Evolutionary conservation across 106 monocot species (phyloP), one percentile per base, ranked within the genome.

Genomic region (Dendrobium nobile): DNA sequence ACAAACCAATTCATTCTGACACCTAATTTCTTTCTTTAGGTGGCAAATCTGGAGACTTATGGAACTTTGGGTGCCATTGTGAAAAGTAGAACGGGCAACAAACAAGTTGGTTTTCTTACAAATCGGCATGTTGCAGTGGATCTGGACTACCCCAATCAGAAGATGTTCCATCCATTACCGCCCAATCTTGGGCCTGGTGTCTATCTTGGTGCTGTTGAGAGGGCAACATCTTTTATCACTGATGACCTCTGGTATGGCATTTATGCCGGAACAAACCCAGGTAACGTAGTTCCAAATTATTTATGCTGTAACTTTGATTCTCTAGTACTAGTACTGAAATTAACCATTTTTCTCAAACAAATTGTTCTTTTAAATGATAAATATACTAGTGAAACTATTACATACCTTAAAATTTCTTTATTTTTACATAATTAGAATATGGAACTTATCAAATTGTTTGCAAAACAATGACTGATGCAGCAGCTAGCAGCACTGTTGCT

Each of bases 171-270:
- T 87, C 98, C 98, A 5, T 88, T 98, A 55, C 98, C 98, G 31
- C 95, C 98, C 43, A 98, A 95, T 80, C 94, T 91, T 86, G 98
- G 98, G 9, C 98, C 98, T 77, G 98, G 98, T 18, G 95, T 95
- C 55, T 98, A 98, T 84, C 83, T 98, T 15, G 98, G 98, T 28
- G 98, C 98, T 56, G 98, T 98, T 11, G 98, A 98, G 80, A 98
- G 94, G 80, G 94, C 98, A 65, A 98, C 98, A 31, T 95, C 94
- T 73, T 92, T 98, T 47, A 98, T 95, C 41, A 93, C 92, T 0
- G 98, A 98, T 87, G 95, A 98, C 86, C 92, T 95, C 72, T 98
- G 98, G 98, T 98, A 98, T 85, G 98, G 94, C 19, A 95, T 98
- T 54, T 98, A 87, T 86, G 98, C 98, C 22, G 98, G 94, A 84